phyloP scores from a whole-genome alignment of 2,329 filamentous ascomycete species.

The Nectriaceae sp. region DNA sequence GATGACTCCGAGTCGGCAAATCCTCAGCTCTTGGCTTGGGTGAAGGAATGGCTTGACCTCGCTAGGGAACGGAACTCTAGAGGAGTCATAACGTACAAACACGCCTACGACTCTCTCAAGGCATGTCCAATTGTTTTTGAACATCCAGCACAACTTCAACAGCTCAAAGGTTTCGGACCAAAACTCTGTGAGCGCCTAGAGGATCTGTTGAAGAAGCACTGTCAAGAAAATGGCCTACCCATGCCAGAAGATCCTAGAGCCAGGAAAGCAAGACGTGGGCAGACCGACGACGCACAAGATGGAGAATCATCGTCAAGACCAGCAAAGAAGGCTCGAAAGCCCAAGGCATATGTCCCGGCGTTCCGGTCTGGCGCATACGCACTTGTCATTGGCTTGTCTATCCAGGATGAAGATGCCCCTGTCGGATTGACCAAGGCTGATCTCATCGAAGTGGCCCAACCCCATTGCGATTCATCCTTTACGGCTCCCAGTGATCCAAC shows the following conservation, averaged over 20 bases:
- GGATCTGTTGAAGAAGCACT: conserved; percentile 60
- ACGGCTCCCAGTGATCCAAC: conserved; percentile 66
- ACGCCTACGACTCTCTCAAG: conserved; percentile 76
- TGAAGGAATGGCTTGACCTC: conserved; percentile 75
- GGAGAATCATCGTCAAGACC: conserved; percentile 37
- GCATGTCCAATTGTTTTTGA: conserved; percentile 69
- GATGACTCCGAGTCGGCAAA: conserved; percentile 59
- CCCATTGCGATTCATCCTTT: conserved; percentile 73
- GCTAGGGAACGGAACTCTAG: conserved; percentile 71
- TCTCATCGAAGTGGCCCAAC: conserved; percentile 69
- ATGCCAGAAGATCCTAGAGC: conserved; percentile 62
- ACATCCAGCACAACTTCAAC: conserved; percentile 72
- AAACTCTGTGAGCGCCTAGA: conserved; percentile 72
- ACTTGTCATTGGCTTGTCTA: conserved; percentile 66
- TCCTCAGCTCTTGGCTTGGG: conserved; percentile 70
- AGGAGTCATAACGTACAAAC: conserved; percentile 70
- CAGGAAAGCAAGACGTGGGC: conserved; percentile 38
- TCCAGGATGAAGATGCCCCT: conserved; percentile 53
- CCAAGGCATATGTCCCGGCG: conserved; percentile 70
- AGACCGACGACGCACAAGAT: conserved; percentile 37
- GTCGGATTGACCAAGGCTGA: conserved; percentile 66
- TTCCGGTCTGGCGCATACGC: conserved; percentile 76
- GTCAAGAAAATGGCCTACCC: conserved; percentile 65
- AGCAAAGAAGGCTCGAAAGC: conserved; percentile 59
- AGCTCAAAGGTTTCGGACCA: conserved; percentile 73